Percentiles rank a stretch among this genome's conserved stretches.
Evolutionary conservation across 2,329 filamentous ascomycete genomes (phyloP).

Genomic region (Trichophyton simii): DNA sequence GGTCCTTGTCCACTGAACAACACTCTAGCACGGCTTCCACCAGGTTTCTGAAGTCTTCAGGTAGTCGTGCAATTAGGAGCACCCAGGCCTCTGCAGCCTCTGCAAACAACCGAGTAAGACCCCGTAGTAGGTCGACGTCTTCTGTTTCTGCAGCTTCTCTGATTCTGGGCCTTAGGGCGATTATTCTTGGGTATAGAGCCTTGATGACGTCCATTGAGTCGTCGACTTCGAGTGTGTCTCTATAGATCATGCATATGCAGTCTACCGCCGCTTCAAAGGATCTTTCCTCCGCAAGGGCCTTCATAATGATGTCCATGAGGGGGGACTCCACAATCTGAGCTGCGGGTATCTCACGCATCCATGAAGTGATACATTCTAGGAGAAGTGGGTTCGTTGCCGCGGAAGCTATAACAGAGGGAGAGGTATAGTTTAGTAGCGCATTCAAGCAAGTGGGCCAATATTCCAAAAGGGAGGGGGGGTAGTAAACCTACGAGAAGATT

Average conservation of each 20-base stretch:
- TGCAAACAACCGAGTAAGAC: conserved; percentile 77
- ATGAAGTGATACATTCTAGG: conserved; percentile 90
- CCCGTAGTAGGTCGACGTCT: conserved; percentile 75
- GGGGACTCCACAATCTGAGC: conserved; percentile 73
- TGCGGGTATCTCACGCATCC: conserved; percentile 85
- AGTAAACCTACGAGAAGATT: conserved; percentile 60
- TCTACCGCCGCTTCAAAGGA: conserved; percentile 84
- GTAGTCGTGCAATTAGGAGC: conserved; percentile 74
- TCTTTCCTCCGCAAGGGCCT: conserved; percentile 55
- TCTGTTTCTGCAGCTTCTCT: conserved; percentile 62
- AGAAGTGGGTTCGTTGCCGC: conserved; percentile 80
- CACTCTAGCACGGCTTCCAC: conserved; percentile 91
- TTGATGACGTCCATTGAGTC: conserved; percentile 75
- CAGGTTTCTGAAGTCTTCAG: conserved; percentile 65
- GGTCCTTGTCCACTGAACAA: conserved; percentile 71
- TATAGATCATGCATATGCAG: conserved; percentile 81
- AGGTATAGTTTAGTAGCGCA: background rate
- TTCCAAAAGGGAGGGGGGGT: background rate
- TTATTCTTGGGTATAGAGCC: conserved; percentile 65
- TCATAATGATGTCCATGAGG: conserved; percentile 67
- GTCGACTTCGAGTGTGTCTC: conserved; percentile 86
- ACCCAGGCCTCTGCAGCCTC: conserved; percentile 94
- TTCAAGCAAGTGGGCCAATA: background rate
- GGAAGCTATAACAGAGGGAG: conserved; percentile 39
- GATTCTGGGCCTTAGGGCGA: conserved; percentile 66